Conservation (phyloP, 2,329 filamentous ascomycete genomes). For the Aspergillus calidoustus region DNA sequence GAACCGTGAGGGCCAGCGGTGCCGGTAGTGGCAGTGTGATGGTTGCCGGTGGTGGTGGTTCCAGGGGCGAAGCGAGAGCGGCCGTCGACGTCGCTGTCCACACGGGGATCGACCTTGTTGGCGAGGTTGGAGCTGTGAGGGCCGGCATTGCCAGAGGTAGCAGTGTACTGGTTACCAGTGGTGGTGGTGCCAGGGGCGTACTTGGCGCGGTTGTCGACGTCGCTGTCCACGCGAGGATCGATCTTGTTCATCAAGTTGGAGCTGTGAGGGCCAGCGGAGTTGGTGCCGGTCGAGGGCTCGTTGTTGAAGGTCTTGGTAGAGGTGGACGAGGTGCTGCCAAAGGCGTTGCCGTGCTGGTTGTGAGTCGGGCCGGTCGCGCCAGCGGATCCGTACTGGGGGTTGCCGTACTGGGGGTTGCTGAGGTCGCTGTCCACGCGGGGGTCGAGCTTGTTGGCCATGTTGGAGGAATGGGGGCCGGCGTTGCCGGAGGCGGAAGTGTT, state of each 20-base stretch:
- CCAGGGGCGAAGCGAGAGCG: not conserved
- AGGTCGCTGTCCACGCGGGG: conserved; percentile 8
- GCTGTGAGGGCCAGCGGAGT: conserved; percentile 7
- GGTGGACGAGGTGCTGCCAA: conserved; percentile 20
- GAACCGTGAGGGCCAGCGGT: not conserved
- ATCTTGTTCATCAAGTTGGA: conserved; percentile 1
- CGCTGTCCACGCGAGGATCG: conserved; percentile 3
- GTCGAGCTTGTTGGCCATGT: conserved; percentile 23
- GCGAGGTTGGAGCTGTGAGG: not conserved
- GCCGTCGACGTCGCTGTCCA: not conserved
- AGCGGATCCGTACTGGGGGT: conserved; percentile 19
- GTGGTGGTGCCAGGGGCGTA: not conserved
- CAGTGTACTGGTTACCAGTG: not conserved
- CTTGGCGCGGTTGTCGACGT: not conserved
- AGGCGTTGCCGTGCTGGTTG: conserved; percentile 13
- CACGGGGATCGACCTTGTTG: conserved; percentile 9
- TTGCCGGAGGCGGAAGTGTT: conserved; percentile 12
- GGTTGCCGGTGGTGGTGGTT: not conserved
- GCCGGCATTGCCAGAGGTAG: not conserved
- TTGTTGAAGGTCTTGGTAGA: not conserved
- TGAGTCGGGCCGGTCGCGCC: not conserved
- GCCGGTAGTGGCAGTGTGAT: not conserved
- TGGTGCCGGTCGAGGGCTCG: not conserved
- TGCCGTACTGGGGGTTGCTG: conserved; percentile 10
- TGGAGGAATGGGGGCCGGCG: conserved; percentile 15